Base-by-base conservation (phyloP, 192 early-diverging fungal genomes). In the Coemansia sp. region DNA sequence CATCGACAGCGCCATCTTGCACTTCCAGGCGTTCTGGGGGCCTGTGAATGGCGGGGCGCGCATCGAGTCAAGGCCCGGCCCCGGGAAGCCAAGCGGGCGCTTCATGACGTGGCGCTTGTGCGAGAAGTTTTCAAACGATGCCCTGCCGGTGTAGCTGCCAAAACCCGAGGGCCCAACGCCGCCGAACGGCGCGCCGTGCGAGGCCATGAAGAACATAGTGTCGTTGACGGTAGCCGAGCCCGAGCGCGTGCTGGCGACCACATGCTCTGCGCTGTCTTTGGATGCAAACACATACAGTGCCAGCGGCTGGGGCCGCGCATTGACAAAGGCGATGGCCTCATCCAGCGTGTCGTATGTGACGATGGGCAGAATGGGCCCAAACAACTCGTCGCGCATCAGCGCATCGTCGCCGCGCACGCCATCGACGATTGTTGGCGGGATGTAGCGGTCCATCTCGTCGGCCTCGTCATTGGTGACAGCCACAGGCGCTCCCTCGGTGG, bases 321-420 rank as follows among this genome's bases (percentile, higher is more conserved):
- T 88, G 30, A 93, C 80, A 62, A 82, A 70, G 29, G 62, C 72
- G 38, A 93, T 73, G 6, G 86, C 89, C 41, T 87, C 86, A 17
- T 89, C 82, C 9, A 89, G 30, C 25, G 72, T 77, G 59, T 87
- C 83, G 52, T 87, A 86, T 3, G 82, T 65, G 23, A 96, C 50
- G 55, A 98, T 81, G 15, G 93, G 93, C 58, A 98, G 70, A 33
- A 96, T 70, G 4, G 96, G 96, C 20, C 93, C 96, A 84, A 98
- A 97, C 40, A 98, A 68, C 74, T 98, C 96, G 28, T 87, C 87
- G 20, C 80, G 50, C 94, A 96, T 93, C 57, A 91, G 70, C 8
- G 67, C 54, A 42, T 84, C 80, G 63, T 81, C 80, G 9, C 83
- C 65, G 3, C 61, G 68, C 19, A 97, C 92, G 22, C 89, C 84